Conservation (phyloP, 169 alveolate species). For the Theileria sp. region DNA sequence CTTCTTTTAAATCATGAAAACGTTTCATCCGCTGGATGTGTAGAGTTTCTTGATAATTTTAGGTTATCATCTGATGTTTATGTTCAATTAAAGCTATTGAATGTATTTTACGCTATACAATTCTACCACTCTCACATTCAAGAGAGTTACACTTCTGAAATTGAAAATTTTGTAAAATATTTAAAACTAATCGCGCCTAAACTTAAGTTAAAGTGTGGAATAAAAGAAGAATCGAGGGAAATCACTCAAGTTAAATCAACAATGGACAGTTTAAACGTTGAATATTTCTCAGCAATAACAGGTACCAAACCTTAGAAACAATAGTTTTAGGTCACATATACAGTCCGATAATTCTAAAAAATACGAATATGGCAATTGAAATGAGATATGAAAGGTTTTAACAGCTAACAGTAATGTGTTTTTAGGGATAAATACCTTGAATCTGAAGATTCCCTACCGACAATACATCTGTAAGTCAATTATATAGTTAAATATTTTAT, state of each 20-base stretch:
- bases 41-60: slow-evolving; percentile 1
- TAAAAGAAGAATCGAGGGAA: slow-evolving; percentile 14
- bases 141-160: neutral
- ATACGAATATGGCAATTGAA: slow-evolving; percentile 21
- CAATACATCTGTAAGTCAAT: slow-evolving; percentile 21
- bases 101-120: slow-evolving; percentile 14
- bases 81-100: slow-evolving; percentile 22
- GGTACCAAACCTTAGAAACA: slow-evolving; percentile 14
- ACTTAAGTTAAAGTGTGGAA: slow-evolving; percentile 16
- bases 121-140: slow-evolving; percentile 5
- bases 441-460: slow-evolving; percentile 12
- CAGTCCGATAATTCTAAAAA: slow-evolving; percentile 37
- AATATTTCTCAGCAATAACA: slow-evolving; percentile 42
- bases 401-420: neutral
- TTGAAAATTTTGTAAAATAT: slow-evolving; percentile 29
- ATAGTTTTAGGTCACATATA: slow-evolving; percentile 43
- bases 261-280: slow-evolving; percentile 23
- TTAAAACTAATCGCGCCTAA: slow-evolving; percentile 29
- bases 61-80: slow-evolving; percentile 10
- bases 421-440: slow-evolving; percentile 25
- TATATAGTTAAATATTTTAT: neutral
- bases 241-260: neutral
- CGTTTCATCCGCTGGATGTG: neutral
- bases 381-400: slow-evolving; percentile 1
- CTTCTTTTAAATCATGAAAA: slow-evolving; percentile 1